phyloP scores from a whole-genome alignment of 495 filamentous ascomycete genomes.

The Penicillium daleae region DNA sequence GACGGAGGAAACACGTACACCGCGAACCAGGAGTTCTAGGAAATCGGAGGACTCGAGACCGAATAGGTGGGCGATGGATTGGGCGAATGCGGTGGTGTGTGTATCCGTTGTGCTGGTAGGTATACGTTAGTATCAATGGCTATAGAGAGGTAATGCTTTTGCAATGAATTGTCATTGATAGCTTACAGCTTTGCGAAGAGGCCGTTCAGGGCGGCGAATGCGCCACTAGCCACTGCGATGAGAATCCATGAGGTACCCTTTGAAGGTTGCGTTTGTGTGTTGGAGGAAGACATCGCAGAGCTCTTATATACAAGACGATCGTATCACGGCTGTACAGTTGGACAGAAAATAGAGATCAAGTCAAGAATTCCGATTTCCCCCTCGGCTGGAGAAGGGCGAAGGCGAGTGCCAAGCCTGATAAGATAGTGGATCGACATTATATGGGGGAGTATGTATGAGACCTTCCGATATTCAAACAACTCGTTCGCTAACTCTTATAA shows the following conservation, averaged over 20 bases:
- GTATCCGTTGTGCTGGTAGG: slow-evolving; percentile 75
- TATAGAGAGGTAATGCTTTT: not conserved
- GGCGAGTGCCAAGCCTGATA: slow-evolving; percentile 25
- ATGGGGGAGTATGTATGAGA: not conserved
- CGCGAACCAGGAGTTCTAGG: slow-evolving; percentile 69
- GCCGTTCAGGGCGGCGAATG: slow-evolving; percentile 91
- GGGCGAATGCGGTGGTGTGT: slow-evolving; percentile 73
- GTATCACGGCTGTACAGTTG: not conserved
- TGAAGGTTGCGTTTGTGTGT: slow-evolving; percentile 11
- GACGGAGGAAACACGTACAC: slow-evolving; percentile 55
- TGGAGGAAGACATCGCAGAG: slow-evolving; percentile 20
- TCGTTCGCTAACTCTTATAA: not conserved
- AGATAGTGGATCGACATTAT: slow-evolving; percentile 8
- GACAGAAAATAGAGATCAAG: not conserved
- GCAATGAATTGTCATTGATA: slow-evolving; percentile 5
- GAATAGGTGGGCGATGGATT: slow-evolving; percentile 63
- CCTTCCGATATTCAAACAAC: not conserved
- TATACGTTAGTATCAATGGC: slow-evolving; percentile 7
- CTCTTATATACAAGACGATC: not conserved
- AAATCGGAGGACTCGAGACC: slow-evolving; percentile 51
- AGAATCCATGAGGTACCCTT: slow-evolving; percentile 65
- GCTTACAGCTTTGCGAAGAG: slow-evolving; percentile 93
- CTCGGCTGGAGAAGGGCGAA: slow-evolving; percentile 3
- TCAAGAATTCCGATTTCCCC: not conserved
- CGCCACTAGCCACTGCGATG: slow-evolving; percentile 80